A percentile compares a stretch with the other conserved stretches of the same genome.
Evolutionary conservation across 1,284 basidiomycete species (phyloP).

Genomic region (Sphagnurus paluster): DNA sequence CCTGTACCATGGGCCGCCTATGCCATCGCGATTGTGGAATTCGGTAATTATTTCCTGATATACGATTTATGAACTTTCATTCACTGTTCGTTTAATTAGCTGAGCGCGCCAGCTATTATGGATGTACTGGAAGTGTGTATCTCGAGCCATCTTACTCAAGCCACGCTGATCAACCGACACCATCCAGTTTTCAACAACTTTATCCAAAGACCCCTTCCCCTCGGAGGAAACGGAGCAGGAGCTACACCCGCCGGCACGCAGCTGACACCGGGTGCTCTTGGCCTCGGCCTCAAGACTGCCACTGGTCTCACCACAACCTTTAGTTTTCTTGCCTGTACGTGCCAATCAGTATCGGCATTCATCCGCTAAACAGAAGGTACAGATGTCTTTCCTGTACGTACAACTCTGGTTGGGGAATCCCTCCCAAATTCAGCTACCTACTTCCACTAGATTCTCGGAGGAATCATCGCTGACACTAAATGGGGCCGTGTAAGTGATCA

Average conservation of each 20-base stretch:
- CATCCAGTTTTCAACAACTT: conserved; percentile 27
- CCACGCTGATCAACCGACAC: background rate
- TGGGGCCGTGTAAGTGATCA: conserved; percentile 42
- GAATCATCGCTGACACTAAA: conserved; percentile 41
- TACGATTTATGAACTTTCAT: background rate
- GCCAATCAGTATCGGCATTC: background rate
- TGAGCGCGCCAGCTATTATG: conserved; percentile 19
- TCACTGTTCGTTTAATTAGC: conserved; percentile 6
- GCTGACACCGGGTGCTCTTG: conserved; percentile 35
- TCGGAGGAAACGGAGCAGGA: conserved; percentile 38
- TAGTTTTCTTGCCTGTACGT: conserved; percentile 16
- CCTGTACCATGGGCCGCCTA: conserved; percentile 17
- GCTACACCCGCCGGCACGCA: conserved; percentile 36
- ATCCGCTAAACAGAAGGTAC: background rate
- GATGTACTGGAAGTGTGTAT: conserved; percentile 15
- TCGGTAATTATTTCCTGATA: conserved; percentile 7
- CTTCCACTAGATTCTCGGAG: conserved; percentile 26
- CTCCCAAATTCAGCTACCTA: conserved; percentile 3
- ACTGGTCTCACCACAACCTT: conserved; percentile 23
- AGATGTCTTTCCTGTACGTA: conserved; percentile 14
- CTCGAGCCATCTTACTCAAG: too few relatives aligned
- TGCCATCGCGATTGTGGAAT: conserved; percentile 17
- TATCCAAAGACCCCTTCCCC: conserved; percentile 32
- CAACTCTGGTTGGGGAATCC: too few relatives aligned
- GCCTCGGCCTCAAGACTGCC: conserved; percentile 26